phyloP scores from a whole-genome alignment of 2,329 filamentous ascomycete genomes.

The Claviceps arundinis region DNA sequence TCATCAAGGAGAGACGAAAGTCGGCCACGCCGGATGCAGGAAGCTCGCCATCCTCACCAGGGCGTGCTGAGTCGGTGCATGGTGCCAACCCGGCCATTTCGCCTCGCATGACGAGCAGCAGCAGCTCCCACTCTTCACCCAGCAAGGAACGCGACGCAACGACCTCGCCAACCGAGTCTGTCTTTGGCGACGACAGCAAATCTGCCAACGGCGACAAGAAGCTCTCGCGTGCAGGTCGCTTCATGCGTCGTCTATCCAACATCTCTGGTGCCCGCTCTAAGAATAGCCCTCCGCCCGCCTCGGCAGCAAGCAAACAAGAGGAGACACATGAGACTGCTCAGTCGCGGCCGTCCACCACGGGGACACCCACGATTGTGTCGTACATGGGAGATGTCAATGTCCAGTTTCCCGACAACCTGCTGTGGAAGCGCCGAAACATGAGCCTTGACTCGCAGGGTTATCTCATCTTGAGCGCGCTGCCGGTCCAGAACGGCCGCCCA shows the following conservation, averaged over 20 bases:
- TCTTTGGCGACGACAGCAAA: slow-evolving; percentile 34
- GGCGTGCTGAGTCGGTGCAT: slow-evolving; percentile 33
- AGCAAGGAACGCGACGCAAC: slow-evolving; percentile 26
- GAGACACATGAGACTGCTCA: slow-evolving; percentile 15
- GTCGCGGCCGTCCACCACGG: slow-evolving; percentile 17
- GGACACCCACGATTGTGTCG: slow-evolving; percentile 36
- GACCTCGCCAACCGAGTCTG: slow-evolving; percentile 31
- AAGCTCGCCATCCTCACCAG: slow-evolving; percentile 28
- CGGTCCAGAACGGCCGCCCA: slow-evolving; percentile 38
- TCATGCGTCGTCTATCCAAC: slow-evolving; percentile 46
- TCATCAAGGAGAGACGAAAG: slow-evolving; percentile 45
- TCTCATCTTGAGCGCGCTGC: slow-evolving; percentile 57
- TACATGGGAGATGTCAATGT: slow-evolving; percentile 87
- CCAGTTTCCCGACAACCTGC: slow-evolving; percentile 87
- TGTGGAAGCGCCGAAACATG: slow-evolving; percentile 91
- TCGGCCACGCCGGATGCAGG: slow-evolving; percentile 30
- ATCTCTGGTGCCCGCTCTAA: slow-evolving; percentile 35
- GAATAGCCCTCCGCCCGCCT: slow-evolving; percentile 28
- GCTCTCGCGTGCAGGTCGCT: slow-evolving; percentile 39
- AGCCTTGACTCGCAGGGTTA: slow-evolving; percentile 74
- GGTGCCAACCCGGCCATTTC: slow-evolving; percentile 28
- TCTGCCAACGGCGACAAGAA: slow-evolving; percentile 29
- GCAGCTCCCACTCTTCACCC: slow-evolving; percentile 41
- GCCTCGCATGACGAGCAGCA: slow-evolving; percentile 49
- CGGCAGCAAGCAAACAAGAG: slow-evolving; percentile 39